A percentile compares a stretch with the other conserved stretches of the same genome.
These are phyloP conservation scores for Colletotrichum spinosum DNA, from an alignment of 2,329 filamentous ascomycete species.

Conservation along the genomic window DNA sequence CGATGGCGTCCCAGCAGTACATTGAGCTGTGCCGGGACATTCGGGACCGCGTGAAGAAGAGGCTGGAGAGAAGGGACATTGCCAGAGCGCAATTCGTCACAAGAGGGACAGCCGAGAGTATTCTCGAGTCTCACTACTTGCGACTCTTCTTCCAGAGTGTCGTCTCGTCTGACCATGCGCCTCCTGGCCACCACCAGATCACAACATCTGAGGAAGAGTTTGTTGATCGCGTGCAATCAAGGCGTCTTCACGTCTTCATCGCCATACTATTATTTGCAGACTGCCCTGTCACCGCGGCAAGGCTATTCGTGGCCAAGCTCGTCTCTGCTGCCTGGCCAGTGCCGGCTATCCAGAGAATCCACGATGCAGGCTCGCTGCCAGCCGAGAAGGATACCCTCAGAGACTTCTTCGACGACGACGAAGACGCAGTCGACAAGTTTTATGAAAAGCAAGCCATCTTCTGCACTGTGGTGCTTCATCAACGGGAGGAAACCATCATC, in stretches of 20 bases:
- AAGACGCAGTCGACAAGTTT: slow-evolving; percentile 2
- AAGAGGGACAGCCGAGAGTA: background rate
- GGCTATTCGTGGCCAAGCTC: slow-evolving; percentile 1
- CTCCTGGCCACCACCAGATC: too few relatives aligned
- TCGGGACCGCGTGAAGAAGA: background rate
- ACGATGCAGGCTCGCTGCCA: background rate
- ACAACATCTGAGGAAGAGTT: background rate
- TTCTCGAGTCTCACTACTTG: slow-evolving; percentile 1
- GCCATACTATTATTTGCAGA: background rate
- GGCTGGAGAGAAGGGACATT: background rate
- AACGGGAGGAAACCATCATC: slow-evolving; percentile 1
- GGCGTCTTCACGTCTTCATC: background rate
- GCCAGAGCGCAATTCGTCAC: background rate
- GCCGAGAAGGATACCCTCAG: background rate
- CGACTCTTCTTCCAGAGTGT: background rate
- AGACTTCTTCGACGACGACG: background rate
- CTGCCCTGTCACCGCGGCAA: background rate
- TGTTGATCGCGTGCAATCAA: background rate
- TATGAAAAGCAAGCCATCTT: background rate
- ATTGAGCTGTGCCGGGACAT: slow-evolving; percentile 1
- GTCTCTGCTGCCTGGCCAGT: background rate
- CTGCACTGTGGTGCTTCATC: slow-evolving; percentile 6
- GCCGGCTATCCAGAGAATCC: background rate
- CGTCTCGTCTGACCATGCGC: background rate
- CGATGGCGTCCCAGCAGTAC: slow-evolving; percentile 11